Evolutionary conservation across 1,139 yeast species (phyloP), one percentile per base, ranked within the genome.

Genomic region (Pichia sp.): DNA sequence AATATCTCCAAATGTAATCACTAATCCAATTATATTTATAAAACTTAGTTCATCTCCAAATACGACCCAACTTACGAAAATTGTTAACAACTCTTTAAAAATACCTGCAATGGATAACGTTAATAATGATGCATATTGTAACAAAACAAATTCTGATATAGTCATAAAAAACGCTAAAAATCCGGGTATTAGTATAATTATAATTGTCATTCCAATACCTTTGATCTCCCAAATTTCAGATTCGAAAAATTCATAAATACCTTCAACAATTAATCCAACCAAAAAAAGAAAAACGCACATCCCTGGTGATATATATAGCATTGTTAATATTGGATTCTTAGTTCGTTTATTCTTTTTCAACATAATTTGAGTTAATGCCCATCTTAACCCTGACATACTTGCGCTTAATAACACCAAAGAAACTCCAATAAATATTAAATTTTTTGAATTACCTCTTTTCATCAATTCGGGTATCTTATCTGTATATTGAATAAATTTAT

Each of bases 51-150:
- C 68, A 67, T 93, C 99, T 42, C 88, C 86, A 67, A 89, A 87
- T 16, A 89, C 75, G 7, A 88, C 56, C 52, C 85, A 75, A 29
- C 96, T 83, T 2, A 85, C 74, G 36, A 82, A 65, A 45, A 93
- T 88, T 0, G 98, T 93, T 49, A 91, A 73, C 10, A 93, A 74
- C 67, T 93, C 99, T 67, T 93, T 93, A 64, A 91, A 87, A 34
- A 93, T 87, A 2, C 99, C 99, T 0, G 96, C 96, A 39, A 93
- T 81, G 5, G 95, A 84, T 42, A 93, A 71, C 0, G 99, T 91
- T 42, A 90, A 75, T 16, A 95, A 93, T 53, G 88, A 88, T 0
- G 97, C 88, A 48, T 86, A 80, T 53, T 87, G 84, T 48, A 93
- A 74, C 18, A 93, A 79, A 57, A 87, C 83, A 69, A 88, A 93